These are phyloP conservation scores for Sporothrix sp. DNA, from an alignment of 2,329 filamentous ascomycete genomes.

Conservation along the genomic window DNA sequence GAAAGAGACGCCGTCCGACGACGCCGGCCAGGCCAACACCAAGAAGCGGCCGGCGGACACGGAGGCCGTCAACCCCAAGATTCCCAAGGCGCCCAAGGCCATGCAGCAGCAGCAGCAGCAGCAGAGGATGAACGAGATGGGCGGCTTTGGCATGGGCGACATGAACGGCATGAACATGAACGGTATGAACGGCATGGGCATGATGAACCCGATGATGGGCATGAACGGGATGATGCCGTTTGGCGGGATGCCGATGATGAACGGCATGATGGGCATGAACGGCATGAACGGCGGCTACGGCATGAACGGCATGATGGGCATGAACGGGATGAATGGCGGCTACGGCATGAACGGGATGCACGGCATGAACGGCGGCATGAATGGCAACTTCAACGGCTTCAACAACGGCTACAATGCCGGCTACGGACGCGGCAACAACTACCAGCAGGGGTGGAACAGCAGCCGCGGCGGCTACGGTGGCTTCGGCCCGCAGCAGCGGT, in stretches of 20 bases:
- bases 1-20: slow-evolving; percentile 19
- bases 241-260: slow-evolving; percentile 15
- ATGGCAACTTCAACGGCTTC: background rate
- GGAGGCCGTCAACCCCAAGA: slow-evolving; percentile 51
- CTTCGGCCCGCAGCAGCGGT: too few relatives aligned
- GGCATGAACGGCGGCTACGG: slow-evolving; percentile 30
- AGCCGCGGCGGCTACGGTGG: too few relatives aligned
- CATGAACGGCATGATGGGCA: slow-evolving; percentile 16
- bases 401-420: background rate
- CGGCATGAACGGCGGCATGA: slow-evolving; percentile 12
- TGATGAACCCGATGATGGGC: slow-evolving; percentile 34
- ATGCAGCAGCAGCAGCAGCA: slow-evolving; percentile 49
- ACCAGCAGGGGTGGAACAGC: too few relatives aligned
- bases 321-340: slow-evolving; percentile 26
- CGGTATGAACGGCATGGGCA: slow-evolving; percentile 29
- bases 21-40: slow-evolving; percentile 23
- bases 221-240: slow-evolving; percentile 26
- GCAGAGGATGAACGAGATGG: slow-evolving; percentile 24
- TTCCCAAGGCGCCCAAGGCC: slow-evolving; percentile 55
- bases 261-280: slow-evolving; percentile 21
- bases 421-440: background rate
- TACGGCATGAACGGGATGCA: slow-evolving; percentile 10
- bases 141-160: slow-evolving; percentile 19
- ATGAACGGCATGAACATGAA: slow-evolving; percentile 16
- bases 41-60: slow-evolving; percentile 83